Evolutionary conservation across 805 yeast genomes (phyloP), one percentile per base, ranked within the genome.

Genomic region (Kodamaea laetipori): DNA sequence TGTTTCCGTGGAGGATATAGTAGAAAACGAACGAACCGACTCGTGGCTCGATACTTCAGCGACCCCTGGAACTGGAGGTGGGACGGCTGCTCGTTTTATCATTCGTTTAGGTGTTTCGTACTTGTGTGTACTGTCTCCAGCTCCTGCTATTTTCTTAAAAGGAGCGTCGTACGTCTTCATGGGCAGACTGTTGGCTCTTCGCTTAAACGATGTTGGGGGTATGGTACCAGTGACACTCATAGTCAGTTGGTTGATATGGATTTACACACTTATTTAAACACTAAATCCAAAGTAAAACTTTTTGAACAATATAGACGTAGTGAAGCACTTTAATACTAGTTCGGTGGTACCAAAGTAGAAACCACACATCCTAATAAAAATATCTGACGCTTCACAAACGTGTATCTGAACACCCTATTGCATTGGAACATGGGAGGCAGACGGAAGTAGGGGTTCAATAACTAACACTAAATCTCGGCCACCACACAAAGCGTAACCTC

Each of bases 61-160:
- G 32, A 27, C 36, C 28, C 31, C 39, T 7, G 47, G 41, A 4
- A 37, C 39, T 7, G 47, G 41, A 4, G 47, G 47, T 11, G 45
- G 52, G 12, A 30, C 31, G 6, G 44, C 24, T 8, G 48, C 24
- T 11, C 51, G 33, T 18, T 45, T 45, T 8, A 38, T 38, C 41
- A 38, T 28, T 19, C 33, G 15, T 17, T 38, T 28, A 18, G 41
- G 41, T 10, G 41, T 38, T 24, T 38, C 41, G 16, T 26, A 38
- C 17, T 26, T 26, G 11, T 37, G 24, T 21, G 24, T 6, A 8
- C 24, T 8, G 24, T 21, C 24, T 6, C 8, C 32, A 17, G 15
- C 19, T 9, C 18, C 17, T 3, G 41, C 10, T 12, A 36, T 26
- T 30, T 37, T 30, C 28, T 25, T 28, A 11, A 37, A 37, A 31